Conservation (phyloP, 176 grass and related monocot species). For the Guadua angustifolia region DNA sequence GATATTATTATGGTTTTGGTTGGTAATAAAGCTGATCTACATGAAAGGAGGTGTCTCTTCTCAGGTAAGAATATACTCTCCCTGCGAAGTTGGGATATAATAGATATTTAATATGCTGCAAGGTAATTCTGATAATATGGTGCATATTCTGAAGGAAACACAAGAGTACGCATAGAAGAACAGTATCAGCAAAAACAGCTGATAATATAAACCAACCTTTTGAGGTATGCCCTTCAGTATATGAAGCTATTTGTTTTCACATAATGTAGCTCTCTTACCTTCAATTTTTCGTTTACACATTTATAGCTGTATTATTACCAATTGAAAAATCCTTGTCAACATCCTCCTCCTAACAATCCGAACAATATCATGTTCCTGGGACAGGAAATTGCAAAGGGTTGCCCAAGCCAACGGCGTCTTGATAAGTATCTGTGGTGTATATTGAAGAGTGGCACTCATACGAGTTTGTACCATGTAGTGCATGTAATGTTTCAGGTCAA, state of each 20-base stretch:
- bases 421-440: conserved; percentile 11
- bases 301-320: background rate
- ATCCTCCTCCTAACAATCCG: background rate
- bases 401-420: conserved; percentile 45
- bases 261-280: background rate
- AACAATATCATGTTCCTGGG: background rate
- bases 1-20: conserved; percentile 94
- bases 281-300: background rate
- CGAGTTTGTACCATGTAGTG: conserved; percentile 35
- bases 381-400: conserved; percentile 61
- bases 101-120: background rate
- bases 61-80: conserved; percentile 47
- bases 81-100: conserved; percentile 11
- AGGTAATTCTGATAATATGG: conserved; percentile 21
- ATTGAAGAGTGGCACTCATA: background rate
- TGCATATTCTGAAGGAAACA: conserved; percentile 64
- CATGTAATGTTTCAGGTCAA: conserved; percentile 16
- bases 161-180: conserved; percentile 91
- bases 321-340: background rate
- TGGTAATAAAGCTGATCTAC: conserved; percentile 92
- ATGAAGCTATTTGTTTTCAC: conserved; percentile 2
- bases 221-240: conserved; percentile 64
- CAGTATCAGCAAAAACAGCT: conserved; percentile 89
- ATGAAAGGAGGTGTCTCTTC: conserved; percentile 75
- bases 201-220: conserved; percentile 97